A percentile compares a stretch with the other conserved stretches of the same genome.
phyloP scores from a whole-genome alignment of 805 yeast species.

The Candida golubevii region DNA sequence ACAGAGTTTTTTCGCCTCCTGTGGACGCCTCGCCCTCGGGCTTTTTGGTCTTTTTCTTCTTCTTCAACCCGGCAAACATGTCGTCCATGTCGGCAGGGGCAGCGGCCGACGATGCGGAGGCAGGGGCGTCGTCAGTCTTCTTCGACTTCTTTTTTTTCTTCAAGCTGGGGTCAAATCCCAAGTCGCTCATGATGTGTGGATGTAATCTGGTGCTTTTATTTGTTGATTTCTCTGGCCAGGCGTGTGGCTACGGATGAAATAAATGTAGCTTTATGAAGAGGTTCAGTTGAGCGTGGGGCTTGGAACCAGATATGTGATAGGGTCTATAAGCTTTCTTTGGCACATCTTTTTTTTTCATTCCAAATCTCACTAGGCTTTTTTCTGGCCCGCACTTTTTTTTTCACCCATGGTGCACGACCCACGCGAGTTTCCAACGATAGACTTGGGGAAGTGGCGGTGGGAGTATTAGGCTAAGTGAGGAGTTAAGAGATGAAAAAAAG shows the following conservation, averaged over 20 bases:
- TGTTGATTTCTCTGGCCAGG: too few species aligned
- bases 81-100: conserved; percentile 43
- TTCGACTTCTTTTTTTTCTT: conserved; percentile 83
- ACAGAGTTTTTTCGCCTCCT: conserved; percentile 13
- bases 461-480: too few species aligned
- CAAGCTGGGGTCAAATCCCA: conserved; percentile 71
- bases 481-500: too few species aligned
- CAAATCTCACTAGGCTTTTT: conserved; percentile 1
- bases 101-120: conserved; percentile 26
- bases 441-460: too few species aligned
- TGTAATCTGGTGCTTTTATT: too few species aligned
- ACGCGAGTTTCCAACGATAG: background rate
- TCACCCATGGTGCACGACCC: conserved; percentile 4
- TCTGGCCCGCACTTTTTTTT: conserved; percentile 1
- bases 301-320: too few species aligned
- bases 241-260: too few species aligned
- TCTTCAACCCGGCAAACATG: conserved; percentile 66
- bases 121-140: conserved; percentile 36
- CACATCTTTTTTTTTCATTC: background rate
- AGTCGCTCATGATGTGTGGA: conserved; percentile 36
- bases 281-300: too few species aligned
- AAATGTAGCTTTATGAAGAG: too few species aligned
- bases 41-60: conserved; percentile 46
- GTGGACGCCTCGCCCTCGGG: conserved; percentile 8
- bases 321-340: too few species aligned